Conservation (phyloP, 371 early-diverging fungal genomes). For the Mortierella sp. region DNA sequence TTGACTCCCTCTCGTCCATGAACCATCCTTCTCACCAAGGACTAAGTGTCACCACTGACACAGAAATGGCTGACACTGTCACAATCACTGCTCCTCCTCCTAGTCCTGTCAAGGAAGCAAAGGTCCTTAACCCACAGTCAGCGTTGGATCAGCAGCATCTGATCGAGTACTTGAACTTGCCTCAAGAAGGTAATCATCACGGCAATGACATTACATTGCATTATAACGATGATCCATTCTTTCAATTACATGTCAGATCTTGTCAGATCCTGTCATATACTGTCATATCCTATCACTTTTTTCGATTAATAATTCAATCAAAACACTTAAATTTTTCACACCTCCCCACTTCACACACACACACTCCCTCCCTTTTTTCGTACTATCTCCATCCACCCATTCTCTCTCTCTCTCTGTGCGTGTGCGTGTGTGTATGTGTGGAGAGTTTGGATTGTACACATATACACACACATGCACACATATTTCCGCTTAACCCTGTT, state of each 20-base stretch:
- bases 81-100: no score
- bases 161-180: conserved; percentile 56
- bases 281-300: not conserved
- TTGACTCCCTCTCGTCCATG: conserved; percentile 37
- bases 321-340: not conserved
- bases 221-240: not conserved
- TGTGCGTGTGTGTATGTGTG: no score
- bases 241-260: not conserved
- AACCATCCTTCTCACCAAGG: conserved; percentile 36
- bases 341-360: not conserved
- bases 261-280: no score
- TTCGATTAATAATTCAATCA: conserved; percentile 3
- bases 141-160: conserved; percentile 54
- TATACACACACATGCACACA: not conserved
- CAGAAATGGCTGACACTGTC: no score
- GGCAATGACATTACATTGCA: no score
- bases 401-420: no score
- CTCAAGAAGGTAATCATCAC: conserved; percentile 42
- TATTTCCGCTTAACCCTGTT: not conserved
- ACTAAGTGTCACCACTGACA: not conserved
- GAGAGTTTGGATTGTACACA: no score
- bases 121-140: conserved; percentile 45
- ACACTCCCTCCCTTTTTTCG: not conserved
- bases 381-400: no score
- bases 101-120: no score